A percentile compares a stretch with the other conserved stretches of the same genome.
Conservation (phyloP, 2,329 filamentous ascomycete species). For the Calonectria pseudoturangicola region DNA sequence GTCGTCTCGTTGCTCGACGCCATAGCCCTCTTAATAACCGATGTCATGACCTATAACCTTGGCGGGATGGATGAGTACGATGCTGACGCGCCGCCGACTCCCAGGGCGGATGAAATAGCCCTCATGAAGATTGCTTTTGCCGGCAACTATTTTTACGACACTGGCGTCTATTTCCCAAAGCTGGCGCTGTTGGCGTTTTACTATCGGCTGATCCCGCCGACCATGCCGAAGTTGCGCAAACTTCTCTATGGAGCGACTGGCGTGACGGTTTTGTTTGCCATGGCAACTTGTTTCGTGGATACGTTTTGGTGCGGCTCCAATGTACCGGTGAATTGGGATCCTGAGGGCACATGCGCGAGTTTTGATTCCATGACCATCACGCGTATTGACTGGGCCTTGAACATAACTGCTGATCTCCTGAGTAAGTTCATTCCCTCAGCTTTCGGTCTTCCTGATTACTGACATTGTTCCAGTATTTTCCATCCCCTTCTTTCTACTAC, state of each 20-base stretch:
- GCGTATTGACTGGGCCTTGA: slow-evolving; percentile 56
- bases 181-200: slow-evolving; percentile 56
- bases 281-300: slow-evolving; percentile 53
- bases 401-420: slow-evolving; percentile 48
- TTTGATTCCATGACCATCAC: slow-evolving; percentile 54
- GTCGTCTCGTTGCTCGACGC: slow-evolving; percentile 52
- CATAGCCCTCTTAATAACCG: slow-evolving; percentile 53
- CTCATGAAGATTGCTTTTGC: slow-evolving; percentile 55
- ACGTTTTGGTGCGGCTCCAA: slow-evolving; percentile 58
- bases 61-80: slow-evolving; percentile 56
- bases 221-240: slow-evolving; percentile 51
- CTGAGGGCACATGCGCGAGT: slow-evolving; percentile 49
- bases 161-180: slow-evolving; percentile 56
- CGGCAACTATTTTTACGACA: slow-evolving; percentile 58
- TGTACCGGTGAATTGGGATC: slow-evolving; percentile 54
- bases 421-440: slow-evolving; percentile 13
- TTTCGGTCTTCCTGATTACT: neutral
- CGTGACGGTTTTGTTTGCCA: slow-evolving; percentile 50
- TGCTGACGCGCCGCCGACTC: slow-evolving; percentile 38
- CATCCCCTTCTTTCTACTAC: slow-evolving; percentile 44
- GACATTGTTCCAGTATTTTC: slow-evolving; percentile 33
- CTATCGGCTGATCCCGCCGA: slow-evolving; percentile 53
- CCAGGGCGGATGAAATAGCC: slow-evolving; percentile 43
- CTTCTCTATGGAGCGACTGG: slow-evolving; percentile 47
- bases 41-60: slow-evolving; percentile 52